Conservation (phyloP, 306 rosid species). For the Trichosanthes truncata region DNA sequence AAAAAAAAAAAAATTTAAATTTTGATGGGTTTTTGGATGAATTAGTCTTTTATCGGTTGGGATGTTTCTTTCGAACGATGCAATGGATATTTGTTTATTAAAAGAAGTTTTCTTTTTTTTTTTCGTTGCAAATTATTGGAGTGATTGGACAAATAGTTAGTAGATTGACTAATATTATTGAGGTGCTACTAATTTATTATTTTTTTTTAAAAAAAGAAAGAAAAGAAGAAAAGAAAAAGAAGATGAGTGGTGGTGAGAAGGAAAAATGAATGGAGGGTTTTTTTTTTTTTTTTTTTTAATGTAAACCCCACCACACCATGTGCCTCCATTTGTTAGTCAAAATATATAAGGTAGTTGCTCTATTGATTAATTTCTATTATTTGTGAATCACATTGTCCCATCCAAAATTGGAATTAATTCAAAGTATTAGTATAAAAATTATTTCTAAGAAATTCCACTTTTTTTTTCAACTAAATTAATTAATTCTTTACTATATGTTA, state of each 20-base stretch:
- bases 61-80: not conserved
- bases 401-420: not conserved
- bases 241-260: not conserved
- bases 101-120: not conserved
- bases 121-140: not conserved
- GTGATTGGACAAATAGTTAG: not conserved
- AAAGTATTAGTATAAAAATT: not conserved
- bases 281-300: not conserved
- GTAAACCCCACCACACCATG: not conserved
- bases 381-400: not conserved
- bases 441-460: not conserved
- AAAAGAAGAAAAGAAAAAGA: not conserved
- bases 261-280: not conserved
- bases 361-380: not conserved
- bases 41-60: not conserved
- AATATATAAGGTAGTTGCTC: not conserved
- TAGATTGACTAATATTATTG: not conserved
- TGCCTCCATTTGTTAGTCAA: not conserved
- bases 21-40: not conserved
- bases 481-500: not conserved
- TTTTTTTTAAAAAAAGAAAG: not conserved
- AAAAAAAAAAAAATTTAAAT: no score
- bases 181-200: not conserved
- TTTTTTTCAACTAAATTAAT: not conserved
- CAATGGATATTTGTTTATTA: not conserved